phyloP scores from a whole-genome alignment of 2,329 filamentous ascomycete species.

The Leptoxyphium fumago region DNA sequence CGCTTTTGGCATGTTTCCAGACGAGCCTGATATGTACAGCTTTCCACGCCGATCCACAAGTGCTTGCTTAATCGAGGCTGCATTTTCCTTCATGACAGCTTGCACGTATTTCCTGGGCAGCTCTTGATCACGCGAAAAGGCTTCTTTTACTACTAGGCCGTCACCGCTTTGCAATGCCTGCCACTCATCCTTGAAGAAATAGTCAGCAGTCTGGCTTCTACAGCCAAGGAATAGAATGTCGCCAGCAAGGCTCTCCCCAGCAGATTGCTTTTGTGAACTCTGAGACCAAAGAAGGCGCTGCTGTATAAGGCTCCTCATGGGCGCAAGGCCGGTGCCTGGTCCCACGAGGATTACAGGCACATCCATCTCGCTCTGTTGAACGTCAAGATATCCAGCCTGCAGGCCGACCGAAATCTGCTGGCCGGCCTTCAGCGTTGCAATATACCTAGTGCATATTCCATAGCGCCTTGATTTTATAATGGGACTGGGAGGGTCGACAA shows the following conservation, averaged over 20 bases:
- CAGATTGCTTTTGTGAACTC: not conserved
- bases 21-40: slow-evolving; percentile 45
- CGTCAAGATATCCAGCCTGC: slow-evolving; percentile 37
- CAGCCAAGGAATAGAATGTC: slow-evolving; percentile 69
- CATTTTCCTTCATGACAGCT: slow-evolving; percentile 41
- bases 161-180: slow-evolving; percentile 25
- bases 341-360: slow-evolving; percentile 62
- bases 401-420: slow-evolving; percentile 46
- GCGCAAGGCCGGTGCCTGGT: slow-evolving; percentile 76
- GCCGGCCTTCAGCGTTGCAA: slow-evolving; percentile 47
- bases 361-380: slow-evolving; percentile 31
- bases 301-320: slow-evolving; percentile 66
- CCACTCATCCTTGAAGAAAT: slow-evolving; percentile 73
- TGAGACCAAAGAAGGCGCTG: slow-evolving; percentile 41
- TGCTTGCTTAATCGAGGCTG: slow-evolving; percentile 34
- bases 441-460: slow-evolving; percentile 81
- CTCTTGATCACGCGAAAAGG: slow-evolving; percentile 58
- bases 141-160: slow-evolving; percentile 42
- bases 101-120: slow-evolving; percentile 53
- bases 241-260: slow-evolving; percentile 8
- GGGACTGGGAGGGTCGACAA: slow-evolving; percentile 29
- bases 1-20: slow-evolving; percentile 56
- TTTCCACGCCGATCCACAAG: slow-evolving; percentile 38
- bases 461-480: slow-evolving; percentile 81
- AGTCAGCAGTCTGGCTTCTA: slow-evolving; percentile 60